Base-by-base conservation (phyloP, 495 filamentous ascomycete genomes). In the Aspergillus homomorphus region DNA sequence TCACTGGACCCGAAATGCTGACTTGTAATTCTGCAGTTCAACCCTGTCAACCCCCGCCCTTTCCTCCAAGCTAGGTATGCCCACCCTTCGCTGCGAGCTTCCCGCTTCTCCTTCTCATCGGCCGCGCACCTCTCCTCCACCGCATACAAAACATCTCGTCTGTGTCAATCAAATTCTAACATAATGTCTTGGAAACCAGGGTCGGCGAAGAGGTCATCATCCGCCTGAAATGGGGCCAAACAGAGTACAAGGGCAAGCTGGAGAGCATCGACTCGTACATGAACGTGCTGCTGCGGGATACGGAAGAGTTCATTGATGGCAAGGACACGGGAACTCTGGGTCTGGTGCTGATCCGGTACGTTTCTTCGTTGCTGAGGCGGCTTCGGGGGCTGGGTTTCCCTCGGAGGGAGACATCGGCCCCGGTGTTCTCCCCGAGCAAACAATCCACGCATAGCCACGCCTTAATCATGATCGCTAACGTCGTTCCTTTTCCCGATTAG, bases 231-330 rank as follows among this genome's bases (percentile, higher is more conserved):
- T 98, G 94, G 94, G 91, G 91, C 63, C 86, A 96, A 69, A 94
- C 91, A 30, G 95, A 98, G 76, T 98, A 98, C 83, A 91, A 90
- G 70, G 94, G 94, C 63, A 84, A 82, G 45, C 84, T 98, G 54
- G 90, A 98, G 64, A 89, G 83, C 75, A 89, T 96, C 63, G 94
- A 98, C 78, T 92, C 88, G 66, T 98, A 98, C 83, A 96, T 98
- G 92, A 98, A 98, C 77, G 85, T 98, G 60, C 89, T 97, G 74
- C 82, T 98, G 53, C 82, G 82, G 65, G 84, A 87, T 65, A 91
- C 94, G 50, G 90, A 95, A 76, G 95, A 98, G 69, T 96, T 83
- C 76, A 87, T 96, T 62, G 87, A 94, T 74, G 89, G 89, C 54
- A 91, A 94, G 82, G 87, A 82, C 67, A 90, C 88, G 28, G 92